A percentile compares a stretch with the other conserved stretches of the same genome.
Evolutionary conservation across 1,139 yeast genomes (phyloP).

Genomic region (Hansenula lynferdii): DNA sequence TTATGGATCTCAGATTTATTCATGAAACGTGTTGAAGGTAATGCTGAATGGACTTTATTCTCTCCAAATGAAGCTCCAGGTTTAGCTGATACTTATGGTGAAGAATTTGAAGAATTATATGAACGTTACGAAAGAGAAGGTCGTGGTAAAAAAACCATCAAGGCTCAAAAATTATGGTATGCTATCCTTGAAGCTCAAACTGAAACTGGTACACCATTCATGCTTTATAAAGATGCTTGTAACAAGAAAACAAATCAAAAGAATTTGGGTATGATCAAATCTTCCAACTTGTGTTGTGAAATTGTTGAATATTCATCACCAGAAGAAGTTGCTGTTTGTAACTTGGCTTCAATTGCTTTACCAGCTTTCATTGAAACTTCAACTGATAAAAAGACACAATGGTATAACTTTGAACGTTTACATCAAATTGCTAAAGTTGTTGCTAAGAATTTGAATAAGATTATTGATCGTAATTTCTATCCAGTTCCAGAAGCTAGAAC

Average conservation of each 20-base stretch:
- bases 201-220: constrained; percentile 91
- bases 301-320: constrained; percentile 85
- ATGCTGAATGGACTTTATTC: constrained; percentile 79
- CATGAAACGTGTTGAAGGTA: constrained; percentile 80
- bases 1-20: constrained; percentile 88
- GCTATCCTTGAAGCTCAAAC: constrained; percentile 85
- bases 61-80: constrained; percentile 91
- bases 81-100: constrained; percentile 73
- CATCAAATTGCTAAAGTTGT: constrained; percentile 74
- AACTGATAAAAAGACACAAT: constrained; percentile 42
- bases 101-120: constrained; percentile 69
- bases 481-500: constrained; percentile 67
- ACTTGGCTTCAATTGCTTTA: constrained; percentile 80
- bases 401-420: constrained; percentile 64
- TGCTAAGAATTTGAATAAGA: constrained; percentile 65
- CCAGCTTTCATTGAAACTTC: constrained; percentile 49
- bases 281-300: constrained; percentile 87
- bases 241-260: constrained; percentile 79
- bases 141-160: constrained; percentile 64
- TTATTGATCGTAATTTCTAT: constrained; percentile 75
- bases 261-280: constrained; percentile 82
- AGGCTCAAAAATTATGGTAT: constrained; percentile 88
- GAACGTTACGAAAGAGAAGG: constrained; percentile 69
- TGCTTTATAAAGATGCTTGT: constrained; percentile 87
- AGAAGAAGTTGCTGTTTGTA: constrained; percentile 89